Conservation (phyloP, 2,329 filamentous ascomycete genomes). For the Penicillium fuscoglaucum region DNA sequence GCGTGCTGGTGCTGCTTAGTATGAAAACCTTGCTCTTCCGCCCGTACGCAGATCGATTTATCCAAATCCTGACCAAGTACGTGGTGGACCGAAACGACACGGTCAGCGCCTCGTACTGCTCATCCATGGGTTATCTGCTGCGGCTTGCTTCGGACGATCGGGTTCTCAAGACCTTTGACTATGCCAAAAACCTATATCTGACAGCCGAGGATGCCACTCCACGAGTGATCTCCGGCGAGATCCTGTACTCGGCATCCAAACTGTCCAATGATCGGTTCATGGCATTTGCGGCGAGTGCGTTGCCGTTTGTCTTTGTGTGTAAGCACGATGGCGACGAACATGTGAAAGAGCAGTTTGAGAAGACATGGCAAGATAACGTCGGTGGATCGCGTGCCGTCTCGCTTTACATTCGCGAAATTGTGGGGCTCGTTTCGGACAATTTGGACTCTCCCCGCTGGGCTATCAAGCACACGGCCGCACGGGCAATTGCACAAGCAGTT, state of each 20-base stretch:
- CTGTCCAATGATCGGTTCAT: slow-evolving; percentile 86
- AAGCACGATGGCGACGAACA: slow-evolving; percentile 83
- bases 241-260: slow-evolving; percentile 80
- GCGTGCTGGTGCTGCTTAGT: slow-evolving; percentile 79
- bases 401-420: slow-evolving; percentile 82
- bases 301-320: slow-evolving; percentile 86
- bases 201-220: slow-evolving; percentile 73
- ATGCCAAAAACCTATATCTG: slow-evolving; percentile 72
- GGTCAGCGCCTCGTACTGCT: slow-evolving; percentile 84
- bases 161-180: slow-evolving; percentile 55
- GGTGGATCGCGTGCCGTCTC: slow-evolving; percentile 79
- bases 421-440: slow-evolving; percentile 64
- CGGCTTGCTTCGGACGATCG: slow-evolving; percentile 61
- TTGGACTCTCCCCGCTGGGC: slow-evolving; percentile 84
- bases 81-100: slow-evolving; percentile 91
- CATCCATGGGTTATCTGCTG: slow-evolving; percentile 80
- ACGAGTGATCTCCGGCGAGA: slow-evolving; percentile 75
- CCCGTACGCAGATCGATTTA: slow-evolving; percentile 71
- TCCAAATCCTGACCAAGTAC: slow-evolving; percentile 76
- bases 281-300: slow-evolving; percentile 68
- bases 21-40: slow-evolving; percentile 74
- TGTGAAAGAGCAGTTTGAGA: slow-evolving; percentile 74
- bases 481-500: slow-evolving; percentile 74
- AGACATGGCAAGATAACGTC: slow-evolving; percentile 88
- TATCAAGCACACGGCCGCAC: slow-evolving; percentile 82